Evolutionary conservation across 306 rosid genomes (phyloP), one percentile per base, ranked within the genome.

Genomic region (Castanea crenata): DNA sequence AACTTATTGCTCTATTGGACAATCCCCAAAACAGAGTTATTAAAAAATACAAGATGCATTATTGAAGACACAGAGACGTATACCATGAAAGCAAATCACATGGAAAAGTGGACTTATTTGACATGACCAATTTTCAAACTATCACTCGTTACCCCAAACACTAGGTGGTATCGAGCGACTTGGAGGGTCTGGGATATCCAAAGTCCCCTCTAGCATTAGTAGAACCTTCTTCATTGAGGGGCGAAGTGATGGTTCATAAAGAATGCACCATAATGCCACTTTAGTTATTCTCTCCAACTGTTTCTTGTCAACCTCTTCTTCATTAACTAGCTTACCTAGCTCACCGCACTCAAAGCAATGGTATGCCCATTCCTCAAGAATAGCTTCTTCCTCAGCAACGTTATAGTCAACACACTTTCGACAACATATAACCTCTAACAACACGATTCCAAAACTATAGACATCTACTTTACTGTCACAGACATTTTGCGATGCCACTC

Each of bases 261-360:
- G 82, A 6, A 78, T 67, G 71, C 85, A 82, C 82, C 85, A 82
- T 3, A 82, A 74, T 27, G 64, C 85, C 6, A 77, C 71, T 74
- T 64, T 83, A 32, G 78, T 54, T 49, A 74, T 34, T 76, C 76
- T 77, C 20, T 83, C 82, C 21, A 83, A 46, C 25, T 78, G 35
- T 6, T 35, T 56, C 75, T 0, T 41, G 58, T 78, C 72, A 16
- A 73, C 63, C 2, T 55, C 49, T 56, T 78, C 82, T 21, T 78
- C 79, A 6, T 34, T 44, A 1, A 67, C 8, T 46, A 73, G 34
- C 69, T 46, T 74, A 14, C 41, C 12, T 5, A 72, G 57, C 76
- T 68, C 76, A 46, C 82, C 83, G 32, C 4, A 67, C 67, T 65
- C 67, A 11, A 73, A 74, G 27, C 78, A 78, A 13, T 13, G 0